A percentile compares a stretch with the other conserved stretches of the same genome.
Evolutionary conservation across 805 yeast species (phyloP).

Genomic region (Cyberlindnera meyerae): DNA sequence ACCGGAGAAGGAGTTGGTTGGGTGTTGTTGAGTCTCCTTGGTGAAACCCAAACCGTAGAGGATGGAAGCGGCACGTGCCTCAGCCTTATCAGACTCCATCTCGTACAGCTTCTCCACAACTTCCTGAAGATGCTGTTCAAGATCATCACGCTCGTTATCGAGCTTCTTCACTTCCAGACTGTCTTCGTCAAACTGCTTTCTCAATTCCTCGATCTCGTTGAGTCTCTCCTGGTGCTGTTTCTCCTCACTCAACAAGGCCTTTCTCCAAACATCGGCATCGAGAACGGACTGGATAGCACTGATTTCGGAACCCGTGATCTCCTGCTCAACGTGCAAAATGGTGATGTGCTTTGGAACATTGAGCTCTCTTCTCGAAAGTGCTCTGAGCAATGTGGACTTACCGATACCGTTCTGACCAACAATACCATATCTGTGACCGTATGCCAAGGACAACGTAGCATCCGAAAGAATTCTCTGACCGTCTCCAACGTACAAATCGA

Average conservation of each 20-base stretch:
- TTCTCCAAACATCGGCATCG: constrained; percentile 99
- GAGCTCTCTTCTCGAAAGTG: constrained; percentile 89
- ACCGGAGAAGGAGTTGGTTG: constrained; percentile 94
- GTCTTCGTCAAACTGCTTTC: constrained; percentile 69
- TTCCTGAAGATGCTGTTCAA: constrained; percentile 71
- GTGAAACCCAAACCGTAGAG: constrained; percentile 92
- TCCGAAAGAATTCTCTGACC: constrained; percentile 90
- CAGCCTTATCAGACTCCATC: constrained; percentile 97
- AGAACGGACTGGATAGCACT: constrained; percentile 90
- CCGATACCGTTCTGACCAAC: constrained; percentile 99
- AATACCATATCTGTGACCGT: constrained; percentile 93
- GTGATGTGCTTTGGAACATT: constrained; percentile 94
- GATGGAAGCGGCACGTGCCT: constrained; percentile 92
- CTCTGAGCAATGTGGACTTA: constrained; percentile 89
- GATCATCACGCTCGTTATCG: constrained; percentile 86
- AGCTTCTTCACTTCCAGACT: constrained; percentile 70
- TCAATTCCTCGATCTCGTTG: constrained; percentile 64
- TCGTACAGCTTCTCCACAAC: constrained; percentile 79
- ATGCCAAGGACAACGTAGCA: constrained; percentile 78
- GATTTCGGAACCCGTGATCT: constrained; percentile 88
- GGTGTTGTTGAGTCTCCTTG: constrained; percentile 70
- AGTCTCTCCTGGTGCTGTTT: constrained; percentile 67
- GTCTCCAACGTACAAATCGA: constrained; percentile 93
- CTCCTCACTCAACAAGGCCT: constrained; percentile 78
- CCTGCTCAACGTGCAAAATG: constrained; percentile 96